Evolutionary conservation across 2,329 filamentous ascomycete species (phyloP).

Genomic region (Lasiodiplodia gonubiensis): DNA sequence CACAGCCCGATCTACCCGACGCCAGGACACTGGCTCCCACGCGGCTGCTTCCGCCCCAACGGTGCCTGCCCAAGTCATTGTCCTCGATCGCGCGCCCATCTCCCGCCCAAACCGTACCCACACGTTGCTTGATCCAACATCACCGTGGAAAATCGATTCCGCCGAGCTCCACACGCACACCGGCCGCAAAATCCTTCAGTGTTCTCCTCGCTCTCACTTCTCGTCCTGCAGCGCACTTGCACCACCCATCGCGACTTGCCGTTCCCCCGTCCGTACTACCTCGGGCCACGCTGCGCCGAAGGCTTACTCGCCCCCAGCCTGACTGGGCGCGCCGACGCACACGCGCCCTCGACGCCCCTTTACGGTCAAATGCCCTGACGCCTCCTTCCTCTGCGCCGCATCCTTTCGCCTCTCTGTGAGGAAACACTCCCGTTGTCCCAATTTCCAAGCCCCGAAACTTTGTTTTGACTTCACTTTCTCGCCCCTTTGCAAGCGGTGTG

Average conservation of each 20-base stretch:
- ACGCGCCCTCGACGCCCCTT: constrained; percentile 3
- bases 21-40: not conserved
- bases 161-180: not conserved
- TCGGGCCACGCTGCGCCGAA: constrained; percentile 14
- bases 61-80: constrained; percentile 3
- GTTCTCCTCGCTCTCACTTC: not conserved
- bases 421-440: not conserved
- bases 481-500: not conserved
- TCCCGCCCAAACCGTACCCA: constrained; percentile 19
- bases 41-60: constrained; percentile 5
- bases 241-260: not conserved
- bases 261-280: constrained; percentile 4
- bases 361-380: not conserved
- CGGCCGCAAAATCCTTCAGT: constrained; percentile 13
- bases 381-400: constrained; percentile 11
- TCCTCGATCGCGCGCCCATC: not conserved
- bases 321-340: not conserved
- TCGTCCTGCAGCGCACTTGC: not conserved
- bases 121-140: constrained; percentile 18
- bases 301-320: not conserved
- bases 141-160: constrained; percentile 19
- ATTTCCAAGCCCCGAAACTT: not conserved
- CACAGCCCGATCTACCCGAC: not conserved
- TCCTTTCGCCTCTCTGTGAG: not conserved
- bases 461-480: constrained; percentile 14